Percentiles rank a stretch among this genome's conserved stretches.
Conservation (phyloP, 371 early-diverging fungal genomes). For the Rhizopus delemar region DNA sequence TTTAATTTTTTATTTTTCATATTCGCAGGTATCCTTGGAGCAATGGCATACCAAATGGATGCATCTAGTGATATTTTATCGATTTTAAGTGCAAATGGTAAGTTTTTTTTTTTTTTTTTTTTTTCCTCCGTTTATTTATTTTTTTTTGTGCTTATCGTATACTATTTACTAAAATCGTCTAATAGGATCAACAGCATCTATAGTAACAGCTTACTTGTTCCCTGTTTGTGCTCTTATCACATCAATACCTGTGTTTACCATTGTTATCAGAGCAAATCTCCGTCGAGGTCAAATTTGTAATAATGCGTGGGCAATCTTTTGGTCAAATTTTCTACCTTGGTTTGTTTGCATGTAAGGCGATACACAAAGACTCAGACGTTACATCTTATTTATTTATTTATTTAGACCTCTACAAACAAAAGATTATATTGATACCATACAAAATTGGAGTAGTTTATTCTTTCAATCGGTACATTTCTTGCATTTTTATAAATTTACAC, state of each 20-base stretch:
- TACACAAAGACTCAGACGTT: not conserved
- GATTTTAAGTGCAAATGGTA: slow-evolving; percentile 42
- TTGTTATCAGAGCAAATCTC: slow-evolving; percentile 73
- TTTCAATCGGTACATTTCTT: slow-evolving; percentile 45
- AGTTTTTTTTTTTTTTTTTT: not conserved
- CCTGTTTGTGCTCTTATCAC: slow-evolving; percentile 73
- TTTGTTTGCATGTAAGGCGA: slow-evolving; percentile 49
- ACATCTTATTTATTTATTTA: slow-evolving; percentile 1
- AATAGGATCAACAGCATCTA: slow-evolving; percentile 47
- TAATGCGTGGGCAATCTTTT: slow-evolving; percentile 55
- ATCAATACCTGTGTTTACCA: slow-evolving; percentile 75
- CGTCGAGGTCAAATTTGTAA: slow-evolving; percentile 54
- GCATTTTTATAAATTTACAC: not conserved
- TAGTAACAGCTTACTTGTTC: slow-evolving; percentile 67
- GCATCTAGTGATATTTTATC: slow-evolving; percentile 52
- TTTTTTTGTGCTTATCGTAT: not conserved
- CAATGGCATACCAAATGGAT: slow-evolving; percentile 57
- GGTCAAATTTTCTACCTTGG: slow-evolving; percentile 72
- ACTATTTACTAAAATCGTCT: not conserved
- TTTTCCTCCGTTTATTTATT: no score
- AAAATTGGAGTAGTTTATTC: slow-evolving; percentile 51
- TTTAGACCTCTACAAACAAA: slow-evolving; percentile 41
- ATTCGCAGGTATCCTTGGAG: slow-evolving; percentile 52
- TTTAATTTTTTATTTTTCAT: not conserved
- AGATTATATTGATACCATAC: slow-evolving; percentile 34